phyloP scores from a whole-genome alignment of 441 rosid genomes.

The Gossypium lobatum region DNA sequence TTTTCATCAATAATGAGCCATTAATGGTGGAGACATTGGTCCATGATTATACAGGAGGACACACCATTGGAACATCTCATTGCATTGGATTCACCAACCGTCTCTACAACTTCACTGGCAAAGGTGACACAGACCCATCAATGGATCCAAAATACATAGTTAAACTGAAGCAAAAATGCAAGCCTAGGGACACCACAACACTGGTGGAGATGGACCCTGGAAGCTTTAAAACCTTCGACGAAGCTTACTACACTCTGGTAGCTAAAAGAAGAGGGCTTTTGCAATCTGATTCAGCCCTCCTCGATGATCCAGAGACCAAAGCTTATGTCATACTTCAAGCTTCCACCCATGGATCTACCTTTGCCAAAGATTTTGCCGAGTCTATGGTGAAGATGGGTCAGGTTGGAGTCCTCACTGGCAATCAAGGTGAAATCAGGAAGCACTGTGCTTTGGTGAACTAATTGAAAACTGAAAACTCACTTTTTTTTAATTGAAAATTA shows the following conservation, averaged over 20 bases:
- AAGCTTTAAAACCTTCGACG: constrained; percentile 28
- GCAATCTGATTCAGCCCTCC: constrained; percentile 32
- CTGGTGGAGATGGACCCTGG: constrained; percentile 36
- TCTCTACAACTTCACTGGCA: not conserved
- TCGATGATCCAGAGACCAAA: constrained; percentile 19
- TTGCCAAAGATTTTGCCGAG: constrained; percentile 29
- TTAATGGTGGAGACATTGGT: too few relatives aligned
- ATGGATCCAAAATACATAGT: constrained; percentile 28
- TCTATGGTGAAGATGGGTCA: constrained; percentile 58
- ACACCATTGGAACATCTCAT: constrained; percentile 30
- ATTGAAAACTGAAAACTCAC: not conserved
- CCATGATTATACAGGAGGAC: constrained; percentile 27
- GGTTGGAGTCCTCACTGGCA: constrained; percentile 33
- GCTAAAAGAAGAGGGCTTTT: constrained; percentile 35
- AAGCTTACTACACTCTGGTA: constrained; percentile 31
- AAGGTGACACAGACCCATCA: constrained; percentile 13
- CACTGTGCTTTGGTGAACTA: constrained; percentile 22
- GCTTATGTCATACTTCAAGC: constrained; percentile 9
- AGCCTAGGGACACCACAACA: constrained; percentile 17
- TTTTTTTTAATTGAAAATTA: not conserved
- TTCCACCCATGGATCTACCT: constrained; percentile 15
- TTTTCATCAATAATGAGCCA: too few relatives aligned
- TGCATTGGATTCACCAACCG: not conserved
- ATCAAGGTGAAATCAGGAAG: constrained; percentile 47
- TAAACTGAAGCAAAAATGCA: constrained; percentile 19